These are phyloP conservation scores for Brettanomyces sp. DNA, from an alignment of 805 yeast genomes.

Conservation along the genomic window DNA sequence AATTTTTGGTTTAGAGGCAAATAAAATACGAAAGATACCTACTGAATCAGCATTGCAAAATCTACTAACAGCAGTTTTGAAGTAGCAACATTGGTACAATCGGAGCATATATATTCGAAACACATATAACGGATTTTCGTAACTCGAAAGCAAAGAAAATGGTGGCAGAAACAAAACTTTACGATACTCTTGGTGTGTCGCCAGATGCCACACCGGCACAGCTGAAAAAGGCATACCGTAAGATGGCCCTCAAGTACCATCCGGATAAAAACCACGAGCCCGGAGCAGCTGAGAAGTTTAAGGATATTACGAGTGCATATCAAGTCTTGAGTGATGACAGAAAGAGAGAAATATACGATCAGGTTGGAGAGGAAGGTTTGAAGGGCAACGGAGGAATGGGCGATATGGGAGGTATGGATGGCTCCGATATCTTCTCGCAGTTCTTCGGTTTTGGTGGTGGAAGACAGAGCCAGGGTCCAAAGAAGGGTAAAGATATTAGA, in stretches of 20 bases:
- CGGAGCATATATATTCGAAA: too few relatives aligned
- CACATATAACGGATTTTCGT: too few relatives aligned
- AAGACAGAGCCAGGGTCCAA: conserved; percentile 72
- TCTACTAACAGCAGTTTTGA: too few relatives aligned
- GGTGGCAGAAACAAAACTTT: conserved; percentile 76
- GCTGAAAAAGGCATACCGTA: conserved; percentile 76
- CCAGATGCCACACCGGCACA: conserved; percentile 61
- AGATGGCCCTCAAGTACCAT: conserved; percentile 70
- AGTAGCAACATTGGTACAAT: too few relatives aligned
- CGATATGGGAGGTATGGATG: conserved; percentile 43
- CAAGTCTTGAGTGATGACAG: conserved; percentile 82
- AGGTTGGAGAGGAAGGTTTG: conserved; percentile 88
- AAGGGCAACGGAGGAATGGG: conserved; percentile 65
- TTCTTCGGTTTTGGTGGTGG: conserved; percentile 50
- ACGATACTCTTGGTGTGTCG: conserved; percentile 65
- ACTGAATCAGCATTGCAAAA: too few relatives aligned
- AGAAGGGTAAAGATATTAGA: conserved; percentile 82
- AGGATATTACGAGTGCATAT: conserved; percentile 80
- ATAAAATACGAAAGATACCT: too few relatives aligned
- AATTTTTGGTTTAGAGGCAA: too few relatives aligned
- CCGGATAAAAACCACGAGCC: conserved; percentile 79
- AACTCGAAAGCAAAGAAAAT: conserved; percentile 25
- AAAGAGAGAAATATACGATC: conserved; percentile 84
- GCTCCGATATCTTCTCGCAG: conserved; percentile 47
- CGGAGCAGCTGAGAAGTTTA: conserved; percentile 93